Evolutionary conservation across 108 stramenopile genomes (phyloP).

Genomic region (Cylindrotheca closterium): DNA sequence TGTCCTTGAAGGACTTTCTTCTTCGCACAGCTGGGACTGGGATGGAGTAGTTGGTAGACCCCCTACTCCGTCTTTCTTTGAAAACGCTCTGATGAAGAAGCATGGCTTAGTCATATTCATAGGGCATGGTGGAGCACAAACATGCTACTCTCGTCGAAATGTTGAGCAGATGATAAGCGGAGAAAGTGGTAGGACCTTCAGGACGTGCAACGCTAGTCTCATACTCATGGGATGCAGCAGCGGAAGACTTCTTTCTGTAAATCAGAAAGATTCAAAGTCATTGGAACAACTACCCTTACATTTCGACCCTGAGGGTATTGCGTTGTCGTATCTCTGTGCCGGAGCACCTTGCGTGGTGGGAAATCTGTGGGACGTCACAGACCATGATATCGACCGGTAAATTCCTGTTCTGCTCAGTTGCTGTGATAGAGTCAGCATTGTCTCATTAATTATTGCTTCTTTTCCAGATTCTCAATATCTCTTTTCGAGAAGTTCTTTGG

Average conservation of each 20-base stretch:
- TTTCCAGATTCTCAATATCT: not conserved
- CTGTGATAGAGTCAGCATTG: not conserved
- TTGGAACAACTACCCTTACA: constrained; percentile 40
- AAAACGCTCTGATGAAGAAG: constrained; percentile 39
- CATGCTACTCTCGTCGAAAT: constrained; percentile 69
- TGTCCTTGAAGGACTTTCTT: constrained; percentile 46
- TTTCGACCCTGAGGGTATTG: constrained; percentile 94
- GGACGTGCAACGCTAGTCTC: constrained; percentile 42
- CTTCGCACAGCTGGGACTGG: constrained; percentile 62
- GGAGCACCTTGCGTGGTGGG: constrained; percentile 95
- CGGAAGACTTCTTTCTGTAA: constrained; percentile 80
- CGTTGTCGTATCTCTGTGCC: constrained; percentile 84
- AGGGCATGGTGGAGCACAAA: constrained; percentile 95
- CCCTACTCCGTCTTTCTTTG: constrained; percentile 60
- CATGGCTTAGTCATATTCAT: constrained; percentile 88
- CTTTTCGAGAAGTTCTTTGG: not conserved
- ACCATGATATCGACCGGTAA: constrained; percentile 95
- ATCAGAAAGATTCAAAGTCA: constrained; percentile 39
- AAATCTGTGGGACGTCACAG: constrained; percentile 99
- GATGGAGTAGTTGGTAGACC: constrained; percentile 67
- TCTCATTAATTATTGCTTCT: not conserved
- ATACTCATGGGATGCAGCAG: constrained; percentile 98
- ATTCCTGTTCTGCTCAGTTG: not conserved
- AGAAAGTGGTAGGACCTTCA: constrained; percentile 6
- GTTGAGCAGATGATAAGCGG: constrained; percentile 52